Conservation (phyloP, 495 filamentous ascomycete species). For the Xylaria flabelliformis region DNA sequence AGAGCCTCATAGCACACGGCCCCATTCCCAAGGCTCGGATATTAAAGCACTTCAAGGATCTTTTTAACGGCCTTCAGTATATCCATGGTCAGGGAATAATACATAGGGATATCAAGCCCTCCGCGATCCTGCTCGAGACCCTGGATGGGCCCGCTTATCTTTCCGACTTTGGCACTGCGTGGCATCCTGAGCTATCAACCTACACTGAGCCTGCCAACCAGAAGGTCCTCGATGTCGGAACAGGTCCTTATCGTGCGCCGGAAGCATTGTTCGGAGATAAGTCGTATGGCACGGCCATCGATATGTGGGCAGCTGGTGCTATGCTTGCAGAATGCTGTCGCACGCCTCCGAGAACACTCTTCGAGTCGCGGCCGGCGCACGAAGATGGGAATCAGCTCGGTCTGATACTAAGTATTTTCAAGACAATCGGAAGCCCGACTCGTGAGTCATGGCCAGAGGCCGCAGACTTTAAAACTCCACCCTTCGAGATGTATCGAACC, state of each 20-base stretch:
- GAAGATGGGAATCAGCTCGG: slow-evolving; percentile 91
- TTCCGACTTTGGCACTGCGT: slow-evolving; percentile 92
- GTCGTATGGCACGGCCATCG: slow-evolving; percentile 71
- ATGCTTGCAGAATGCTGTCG: slow-evolving; percentile 74
- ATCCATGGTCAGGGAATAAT: slow-evolving; percentile 79
- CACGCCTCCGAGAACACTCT: slow-evolving; percentile 65
- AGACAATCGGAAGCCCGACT: slow-evolving; percentile 83
- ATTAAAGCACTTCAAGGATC: slow-evolving; percentile 61
- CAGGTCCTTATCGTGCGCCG: slow-evolving; percentile 86
- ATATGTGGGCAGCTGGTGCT: slow-evolving; percentile 90
- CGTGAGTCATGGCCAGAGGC: slow-evolving; percentile 76
- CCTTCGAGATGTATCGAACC: slow-evolving; percentile 60
- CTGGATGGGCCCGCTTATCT: slow-evolving; percentile 74
- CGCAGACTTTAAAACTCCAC: slow-evolving; percentile 51
- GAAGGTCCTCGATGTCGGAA: slow-evolving; percentile 93
- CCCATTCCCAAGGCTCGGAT: slow-evolving; percentile 37
- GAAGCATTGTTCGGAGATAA: slow-evolving; percentile 88
- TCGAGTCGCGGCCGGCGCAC: slow-evolving; percentile 71
- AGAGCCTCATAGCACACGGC: slow-evolving; percentile 59
- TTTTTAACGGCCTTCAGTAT: slow-evolving; percentile 75
- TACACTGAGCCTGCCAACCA: slow-evolving; percentile 65
- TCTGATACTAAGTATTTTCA: slow-evolving; percentile 88
- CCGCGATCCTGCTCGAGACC: slow-evolving; percentile 79
- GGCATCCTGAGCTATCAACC: slow-evolving; percentile 65
- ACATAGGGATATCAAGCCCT: slow-evolving; percentile 93